Percentiles rank a stretch among this genome's conserved stretches.
phyloP scores from a whole-genome alignment of 164 flowering plant species.

The Magnolia changhungtana region DNA sequence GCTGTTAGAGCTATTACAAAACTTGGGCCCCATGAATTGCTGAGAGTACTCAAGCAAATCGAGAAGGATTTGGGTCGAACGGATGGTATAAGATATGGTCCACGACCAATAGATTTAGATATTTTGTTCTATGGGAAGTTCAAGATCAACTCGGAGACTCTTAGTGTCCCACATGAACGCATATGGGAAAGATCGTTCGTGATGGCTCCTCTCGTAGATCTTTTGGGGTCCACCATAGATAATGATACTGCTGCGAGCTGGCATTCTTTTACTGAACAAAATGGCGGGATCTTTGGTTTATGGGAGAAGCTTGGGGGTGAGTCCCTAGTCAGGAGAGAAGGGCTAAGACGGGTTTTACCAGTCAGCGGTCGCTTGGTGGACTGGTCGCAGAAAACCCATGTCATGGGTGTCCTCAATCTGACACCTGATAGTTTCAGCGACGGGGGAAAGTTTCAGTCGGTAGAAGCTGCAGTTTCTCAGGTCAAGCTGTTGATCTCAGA shows the following conservation, averaged over 20 bases:
- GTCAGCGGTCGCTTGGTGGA: slow-evolving; percentile 65
- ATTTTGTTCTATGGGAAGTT: slow-evolving; percentile 81
- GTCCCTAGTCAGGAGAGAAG: slow-evolving; percentile 65
- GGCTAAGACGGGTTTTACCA: slow-evolving; percentile 75
- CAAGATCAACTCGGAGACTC: slow-evolving; percentile 57
- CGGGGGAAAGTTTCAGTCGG: slow-evolving; percentile 72
- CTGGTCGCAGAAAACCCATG: slow-evolving; percentile 70
- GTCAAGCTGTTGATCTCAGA: slow-evolving; percentile 63
- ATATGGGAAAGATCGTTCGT: slow-evolving; percentile 98
- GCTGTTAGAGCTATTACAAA: slow-evolving; percentile 77
- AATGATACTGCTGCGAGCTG: slow-evolving; percentile 61
- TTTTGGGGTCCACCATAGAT: slow-evolving; percentile 63
- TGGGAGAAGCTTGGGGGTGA: slow-evolving; percentile 92
- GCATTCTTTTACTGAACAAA: slow-evolving; percentile 60
- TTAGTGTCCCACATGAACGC: slow-evolving; percentile 82
- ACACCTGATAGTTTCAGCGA: slow-evolving; percentile 97
- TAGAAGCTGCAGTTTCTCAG: slow-evolving; percentile 70
- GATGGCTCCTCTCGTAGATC: slow-evolving; percentile 81
- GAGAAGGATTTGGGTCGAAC: slow-evolving; percentile 85
- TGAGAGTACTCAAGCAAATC: slow-evolving; percentile 67
- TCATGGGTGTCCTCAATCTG: slow-evolving; percentile 86
- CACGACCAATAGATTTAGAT: slow-evolving; percentile 91
- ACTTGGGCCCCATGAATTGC: slow-evolving; percentile 73
- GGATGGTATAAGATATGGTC: slow-evolving; percentile 85
- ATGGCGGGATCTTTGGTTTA: slow-evolving; percentile 53